A percentile compares a stretch with the other conserved stretches of the same genome.
phyloP scores from a whole-genome alignment of 2,329 filamentous ascomycete species.

The Epichloe bromicola region DNA sequence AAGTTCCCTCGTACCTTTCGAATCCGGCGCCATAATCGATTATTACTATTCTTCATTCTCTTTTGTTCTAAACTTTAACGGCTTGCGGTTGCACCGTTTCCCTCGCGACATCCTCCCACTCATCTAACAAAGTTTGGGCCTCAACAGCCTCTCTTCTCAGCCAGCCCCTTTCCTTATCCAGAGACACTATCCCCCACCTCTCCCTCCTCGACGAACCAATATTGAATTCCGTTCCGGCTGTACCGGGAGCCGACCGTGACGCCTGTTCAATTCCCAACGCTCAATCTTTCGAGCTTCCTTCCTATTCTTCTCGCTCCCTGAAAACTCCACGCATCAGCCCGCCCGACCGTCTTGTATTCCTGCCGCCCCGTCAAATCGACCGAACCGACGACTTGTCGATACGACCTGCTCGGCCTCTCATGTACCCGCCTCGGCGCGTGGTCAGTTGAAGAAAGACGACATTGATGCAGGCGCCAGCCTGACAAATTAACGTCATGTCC shows the following conservation, averaged over 20 bases:
- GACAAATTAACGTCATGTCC: constrained; percentile 22
- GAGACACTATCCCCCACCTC: neutral
- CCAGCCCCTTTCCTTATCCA: constrained; percentile 2
- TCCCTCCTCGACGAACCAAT: neutral
- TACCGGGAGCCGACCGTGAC: neutral
- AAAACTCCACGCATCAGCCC: neutral
- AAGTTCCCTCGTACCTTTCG: neutral
- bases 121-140: neutral
- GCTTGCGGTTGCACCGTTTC: neutral
- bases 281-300: neutral
- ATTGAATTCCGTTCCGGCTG: neutral
- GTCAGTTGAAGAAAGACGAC: constrained; percentile 4
- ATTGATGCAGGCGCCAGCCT: constrained; percentile 2
- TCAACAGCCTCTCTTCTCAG: neutral
- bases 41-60: neutral
- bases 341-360: neutral
- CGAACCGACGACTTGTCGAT: neutral
- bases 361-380: neutral
- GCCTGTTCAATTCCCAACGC: neutral
- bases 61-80: neutral
- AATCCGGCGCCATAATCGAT: neutral
- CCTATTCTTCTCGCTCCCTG: neutral
- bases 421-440: constrained; percentile 6
- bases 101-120: neutral
- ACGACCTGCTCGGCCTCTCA: constrained; percentile 4